Base-by-base conservation (phyloP, 768 basidiomycete species). In the Serpula lacrymans region DNA sequence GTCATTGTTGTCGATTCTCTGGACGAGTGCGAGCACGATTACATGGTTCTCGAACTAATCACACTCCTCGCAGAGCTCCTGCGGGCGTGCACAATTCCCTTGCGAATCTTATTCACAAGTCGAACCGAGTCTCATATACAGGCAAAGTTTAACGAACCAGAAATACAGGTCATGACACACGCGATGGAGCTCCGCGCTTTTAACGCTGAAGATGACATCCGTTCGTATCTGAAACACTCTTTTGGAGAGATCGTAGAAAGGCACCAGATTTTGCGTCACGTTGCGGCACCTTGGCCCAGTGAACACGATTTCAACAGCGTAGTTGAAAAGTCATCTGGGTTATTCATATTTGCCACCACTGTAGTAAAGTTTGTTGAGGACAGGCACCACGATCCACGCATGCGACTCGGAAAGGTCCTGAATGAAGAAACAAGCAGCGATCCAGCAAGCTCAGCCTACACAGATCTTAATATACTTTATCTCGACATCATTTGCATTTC, bases 321-420 rank as follows among this genome's bases (percentile, higher is more conserved):
- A 7, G 49, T 60, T 9, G 21, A 41, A 4, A 49, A 50, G 24
- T 42, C 58, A 0, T 45, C 47, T 0, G 52, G 58, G 1, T 46
- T 59, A 8, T 62, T 62, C 33, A 54, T 59, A 8, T 57, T 57
- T 33, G 49, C 59, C 2, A 26, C 58, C 17, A 57, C 60, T 1
- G 53, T 60, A 5, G 38, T 55, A 35, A 54, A 54, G 32, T 60
- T 54, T 29, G 47, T 60, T 6, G 55, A 48, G 16, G 45, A 43
- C n/a, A 34, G 41, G 17, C 37, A 50, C 3, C 48, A 55, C 32
- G 45, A 53, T 34, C 51, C 51, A 16, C n/a, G 39, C 14, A 13
- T 34, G n/a, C 46, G 51, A 20, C 46, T 52, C 18, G 45, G 48
- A 39, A 41, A 35, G 6, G 34, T 47, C 12, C 20, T 52, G 22